Percentiles rank a stretch among this genome's conserved stretches.
phyloP scores from a whole-genome alignment of 139 green algal genomes.

The Zygnema cylindricum region DNA sequence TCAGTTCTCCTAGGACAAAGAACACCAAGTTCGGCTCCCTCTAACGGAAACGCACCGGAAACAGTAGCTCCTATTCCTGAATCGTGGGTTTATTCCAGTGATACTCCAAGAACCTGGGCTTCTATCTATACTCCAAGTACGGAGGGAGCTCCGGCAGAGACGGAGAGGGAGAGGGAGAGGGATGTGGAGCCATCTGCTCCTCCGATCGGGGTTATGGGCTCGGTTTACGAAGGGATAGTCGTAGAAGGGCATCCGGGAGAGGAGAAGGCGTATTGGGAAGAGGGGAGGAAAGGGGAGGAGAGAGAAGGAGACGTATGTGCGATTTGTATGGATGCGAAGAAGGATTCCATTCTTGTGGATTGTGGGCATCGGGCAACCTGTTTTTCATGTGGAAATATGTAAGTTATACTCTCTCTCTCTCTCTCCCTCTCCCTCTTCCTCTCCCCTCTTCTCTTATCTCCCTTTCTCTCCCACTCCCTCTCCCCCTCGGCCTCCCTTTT shows the following conservation, averaged over 20 bases:
- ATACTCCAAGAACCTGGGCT: neutral
- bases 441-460: neutral
- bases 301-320: neutral
- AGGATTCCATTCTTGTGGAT: constrained; percentile 15
- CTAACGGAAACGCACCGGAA: neutral
- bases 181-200: neutral
- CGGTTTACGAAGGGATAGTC: too few relatives aligned
- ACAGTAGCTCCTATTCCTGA: neutral
- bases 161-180: constrained; percentile 15
- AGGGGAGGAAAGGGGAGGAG: constrained; percentile 1
- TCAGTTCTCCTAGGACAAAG: neutral
- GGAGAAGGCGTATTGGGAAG: neutral
- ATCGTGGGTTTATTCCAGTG: neutral
- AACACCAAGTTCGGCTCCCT: too few relatives aligned
- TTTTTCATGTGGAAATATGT: constrained; percentile 1
- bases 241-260: neutral
- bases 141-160: neutral
- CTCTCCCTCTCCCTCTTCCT: neutral
- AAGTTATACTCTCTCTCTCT: neutral
- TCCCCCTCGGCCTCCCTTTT: neutral
- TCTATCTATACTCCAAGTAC: neutral
- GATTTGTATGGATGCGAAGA: constrained; percentile 20
- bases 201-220: too few relatives aligned
- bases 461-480: neutral
- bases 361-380: constrained; percentile 16